Conservation (phyloP, 129 eudicot species). For the Solidago caesia region DNA sequence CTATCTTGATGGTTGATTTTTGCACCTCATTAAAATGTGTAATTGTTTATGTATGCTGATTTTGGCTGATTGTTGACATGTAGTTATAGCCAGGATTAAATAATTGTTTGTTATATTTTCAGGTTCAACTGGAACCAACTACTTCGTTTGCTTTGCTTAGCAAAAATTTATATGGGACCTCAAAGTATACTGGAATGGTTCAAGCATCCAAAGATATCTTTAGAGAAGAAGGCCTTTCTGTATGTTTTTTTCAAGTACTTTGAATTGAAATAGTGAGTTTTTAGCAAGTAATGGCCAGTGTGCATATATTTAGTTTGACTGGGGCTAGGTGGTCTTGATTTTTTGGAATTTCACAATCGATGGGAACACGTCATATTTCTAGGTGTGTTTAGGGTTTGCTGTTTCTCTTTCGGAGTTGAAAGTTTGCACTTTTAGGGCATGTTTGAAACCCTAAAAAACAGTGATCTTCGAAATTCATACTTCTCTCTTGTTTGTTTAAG, state of each 20-base stretch:
- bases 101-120: conserved; percentile 9
- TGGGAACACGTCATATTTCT: not conserved
- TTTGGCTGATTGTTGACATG: not conserved
- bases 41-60: conserved; percentile 10
- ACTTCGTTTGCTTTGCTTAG: conserved; percentile 60
- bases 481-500: too few species aligned
- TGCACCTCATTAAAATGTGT: not conserved
- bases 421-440: not conserved
- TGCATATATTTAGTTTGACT: not conserved
- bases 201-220: conserved; percentile 90
- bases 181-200: conserved; percentile 88
- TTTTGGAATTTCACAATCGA: not conserved
- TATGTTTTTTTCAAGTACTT: conserved; percentile 26
- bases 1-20: conserved; percentile 10
- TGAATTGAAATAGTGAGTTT: conserved; percentile 7
- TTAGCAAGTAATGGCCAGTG: not conserved
- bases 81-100: conserved; percentile 4
- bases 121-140: conserved; percentile 98
- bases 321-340: not conserved
- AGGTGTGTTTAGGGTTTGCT: not conserved
- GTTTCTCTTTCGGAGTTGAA: not conserved
- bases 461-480: too few species aligned
- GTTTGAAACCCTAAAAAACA: not conserved
- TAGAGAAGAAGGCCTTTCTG: conserved; percentile 87
- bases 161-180: conserved; percentile 48